Evolutionary conservation across 108 stramenopile species (phyloP), one percentile per base, ranked within the genome.

Genomic region (Skeletonema potamos): DNA sequence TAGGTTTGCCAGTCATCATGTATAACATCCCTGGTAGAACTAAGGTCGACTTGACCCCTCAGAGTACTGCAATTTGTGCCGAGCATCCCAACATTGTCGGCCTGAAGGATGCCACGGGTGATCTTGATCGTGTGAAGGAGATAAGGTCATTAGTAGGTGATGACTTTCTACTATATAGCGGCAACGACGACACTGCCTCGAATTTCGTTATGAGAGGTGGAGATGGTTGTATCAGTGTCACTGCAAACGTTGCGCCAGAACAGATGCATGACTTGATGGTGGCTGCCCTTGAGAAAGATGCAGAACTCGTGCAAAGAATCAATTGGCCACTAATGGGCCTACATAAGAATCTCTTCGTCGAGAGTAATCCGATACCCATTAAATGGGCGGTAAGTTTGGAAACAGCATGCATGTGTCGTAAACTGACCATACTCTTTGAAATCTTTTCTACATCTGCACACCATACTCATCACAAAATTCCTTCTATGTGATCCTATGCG

Each of bases 21-120:
- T 98, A 98, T 84, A 98, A 98, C 73, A 91, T 97, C 36, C 96
- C 96, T 6, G 92, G 93, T 33, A 62, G 94, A 24, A 83, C 93
- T 15, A 90, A 80, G 15, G 69, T 78, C 27, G 83, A 88, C 58
- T 70, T 95, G 36, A 57, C 69, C 18, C 90, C 92, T 34, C 89
- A 86, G 34, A 88, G 83, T 20, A 84, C 92, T 58, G 86, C 83
- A 3, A 67, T 77, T 43, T 73, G 67, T 51, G 68, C 87, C 29
- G 83, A 89, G 51, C 93, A 90, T 70, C 62, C 73, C 36, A 69
- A 84, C 11, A 84, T 97, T 39, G 68, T 95, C 43, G 97, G 94
- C 10, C 66, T 98, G 37, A 98, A 98, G 83, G 90, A 91, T 73
- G 94, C 93, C 1, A 93, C 91, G 1, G 96, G 95, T 20, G 93